These are phyloP conservation scores for Trichoderma sp. DNA, from an alignment of 2,329 filamentous ascomycete species.

Conservation along the genomic window DNA sequence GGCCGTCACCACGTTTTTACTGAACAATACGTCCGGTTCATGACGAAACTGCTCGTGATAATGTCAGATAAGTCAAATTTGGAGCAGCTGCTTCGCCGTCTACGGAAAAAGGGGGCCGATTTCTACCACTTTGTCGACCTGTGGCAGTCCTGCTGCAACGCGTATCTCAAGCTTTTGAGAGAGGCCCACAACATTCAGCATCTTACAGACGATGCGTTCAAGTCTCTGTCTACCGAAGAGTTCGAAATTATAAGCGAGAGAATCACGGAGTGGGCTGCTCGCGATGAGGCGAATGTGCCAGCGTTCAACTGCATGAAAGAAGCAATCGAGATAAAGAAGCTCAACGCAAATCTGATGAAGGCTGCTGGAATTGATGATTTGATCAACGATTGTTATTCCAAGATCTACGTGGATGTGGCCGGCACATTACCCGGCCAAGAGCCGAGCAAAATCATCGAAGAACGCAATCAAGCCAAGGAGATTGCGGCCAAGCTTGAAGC, in stretches of 20 bases:
- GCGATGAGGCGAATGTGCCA: constrained; percentile 43
- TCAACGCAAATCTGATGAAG: constrained; percentile 90
- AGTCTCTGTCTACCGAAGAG: constrained; percentile 56
- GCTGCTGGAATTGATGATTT: constrained; percentile 84
- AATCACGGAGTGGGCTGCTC: constrained; percentile 59
- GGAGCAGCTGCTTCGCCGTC: constrained; percentile 76
- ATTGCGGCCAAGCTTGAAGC: constrained; percentile 45
- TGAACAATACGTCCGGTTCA: constrained; percentile 81
- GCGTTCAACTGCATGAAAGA: constrained; percentile 62
- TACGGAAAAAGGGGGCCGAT: constrained; percentile 81
- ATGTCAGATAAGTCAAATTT: constrained; percentile 75
- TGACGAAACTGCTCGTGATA: constrained; percentile 73
- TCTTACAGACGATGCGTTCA: constrained; percentile 59
- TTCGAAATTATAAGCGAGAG: constrained; percentile 61
- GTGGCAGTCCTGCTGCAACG: constrained; percentile 60
- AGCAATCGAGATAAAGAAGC: constrained; percentile 63
- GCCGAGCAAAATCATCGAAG: constrained; percentile 53
- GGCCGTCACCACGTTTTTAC: constrained; percentile 93
- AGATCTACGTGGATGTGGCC: constrained; percentile 70
- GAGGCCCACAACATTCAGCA: constrained; percentile 51
- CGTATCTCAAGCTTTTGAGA: constrained; percentile 59
- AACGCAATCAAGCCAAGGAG: constrained; percentile 49
- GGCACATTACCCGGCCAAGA: constrained; percentile 59
- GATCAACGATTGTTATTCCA: constrained; percentile 86
- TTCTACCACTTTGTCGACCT: constrained; percentile 66